Conservation (phyloP, 495 filamentous ascomycete genomes). For the Tetracladium marchalianum region DNA sequence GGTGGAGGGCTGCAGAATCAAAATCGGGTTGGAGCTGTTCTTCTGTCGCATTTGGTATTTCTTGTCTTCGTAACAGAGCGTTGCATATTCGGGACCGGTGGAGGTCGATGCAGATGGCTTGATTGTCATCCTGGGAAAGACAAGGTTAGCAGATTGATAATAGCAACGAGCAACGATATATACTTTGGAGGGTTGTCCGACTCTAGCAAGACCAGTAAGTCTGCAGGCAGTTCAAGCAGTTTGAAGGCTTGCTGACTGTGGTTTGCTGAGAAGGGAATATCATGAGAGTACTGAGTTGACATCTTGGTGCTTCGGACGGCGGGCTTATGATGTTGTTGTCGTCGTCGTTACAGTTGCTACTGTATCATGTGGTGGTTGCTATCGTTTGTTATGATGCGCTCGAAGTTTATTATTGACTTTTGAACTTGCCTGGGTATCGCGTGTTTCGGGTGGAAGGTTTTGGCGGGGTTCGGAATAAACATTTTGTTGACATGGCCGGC, state of each 20-base stretch:
- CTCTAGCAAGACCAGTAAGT: conserved; percentile 57
- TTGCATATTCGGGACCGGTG: conserved; percentile 47
- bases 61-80: conserved; percentile 58
- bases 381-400: neutral
- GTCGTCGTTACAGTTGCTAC: neutral
- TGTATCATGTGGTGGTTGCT: neutral
- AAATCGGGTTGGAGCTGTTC: conserved; percentile 81
- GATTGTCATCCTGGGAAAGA: conserved; percentile 12
- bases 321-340: too few species aligned
- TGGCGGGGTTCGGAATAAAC: conserved; percentile 8
- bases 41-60: conserved; percentile 82
- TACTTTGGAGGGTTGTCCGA: conserved; percentile 51
- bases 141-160: conserved; percentile 17
- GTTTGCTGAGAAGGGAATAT: conserved; percentile 47
- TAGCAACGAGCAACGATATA: conserved; percentile 17
- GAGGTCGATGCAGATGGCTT: conserved; percentile 7
- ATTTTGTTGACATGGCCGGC: conserved; percentile 2
- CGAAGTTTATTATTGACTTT: too few species aligned
- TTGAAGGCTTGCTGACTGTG: conserved; percentile 45
- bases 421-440: neutral
- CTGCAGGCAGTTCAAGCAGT: conserved; percentile 72
- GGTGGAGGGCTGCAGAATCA: conserved; percentile 47
- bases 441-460: conserved; percentile 12
- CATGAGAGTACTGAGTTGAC: conserved; percentile 46
- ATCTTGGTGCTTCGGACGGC: too few species aligned